phyloP scores from a whole-genome alignment of 352 stramenopile genomes.

The Stephanocyclus meneghinianus region DNA sequence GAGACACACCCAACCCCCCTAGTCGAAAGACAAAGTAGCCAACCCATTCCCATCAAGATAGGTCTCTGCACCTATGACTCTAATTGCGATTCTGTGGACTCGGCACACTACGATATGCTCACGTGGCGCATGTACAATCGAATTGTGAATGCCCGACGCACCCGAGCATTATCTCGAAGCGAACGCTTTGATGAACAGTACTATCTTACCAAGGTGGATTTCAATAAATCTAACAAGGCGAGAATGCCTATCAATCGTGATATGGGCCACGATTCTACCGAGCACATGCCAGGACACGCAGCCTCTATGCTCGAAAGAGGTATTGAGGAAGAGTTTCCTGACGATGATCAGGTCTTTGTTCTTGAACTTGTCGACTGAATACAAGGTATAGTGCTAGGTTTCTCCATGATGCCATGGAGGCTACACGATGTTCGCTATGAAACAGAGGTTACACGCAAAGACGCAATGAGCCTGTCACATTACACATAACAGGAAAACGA shows the following conservation, averaged over 20 bases:
- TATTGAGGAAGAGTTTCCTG: background rate
- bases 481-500: too few relatives aligned
- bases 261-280: background rate
- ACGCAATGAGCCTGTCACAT: too few relatives aligned
- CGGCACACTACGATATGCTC: constrained; percentile 6
- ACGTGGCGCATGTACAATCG: constrained; percentile 12
- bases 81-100: background rate
- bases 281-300: background rate
- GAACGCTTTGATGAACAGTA: background rate
- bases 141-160: background rate
- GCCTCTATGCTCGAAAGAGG: background rate
- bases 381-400: background rate
- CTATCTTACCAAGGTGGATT: background rate
- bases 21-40: background rate
- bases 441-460: too few relatives aligned
- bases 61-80: background rate
- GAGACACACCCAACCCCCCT: too few relatives aligned
- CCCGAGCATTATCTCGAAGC: background rate
- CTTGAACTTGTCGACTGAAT: background rate
- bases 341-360: background rate
- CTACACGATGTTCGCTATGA: too few relatives aligned
- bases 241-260: background rate
- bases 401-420: background rate
- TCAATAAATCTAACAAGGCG: background rate
- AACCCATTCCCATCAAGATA: constrained; percentile 7